These are phyloP conservation scores for Akanthomyces lecanii DNA, from an alignment of 2,329 filamentous ascomycete genomes.

Conservation along the genomic window DNA sequence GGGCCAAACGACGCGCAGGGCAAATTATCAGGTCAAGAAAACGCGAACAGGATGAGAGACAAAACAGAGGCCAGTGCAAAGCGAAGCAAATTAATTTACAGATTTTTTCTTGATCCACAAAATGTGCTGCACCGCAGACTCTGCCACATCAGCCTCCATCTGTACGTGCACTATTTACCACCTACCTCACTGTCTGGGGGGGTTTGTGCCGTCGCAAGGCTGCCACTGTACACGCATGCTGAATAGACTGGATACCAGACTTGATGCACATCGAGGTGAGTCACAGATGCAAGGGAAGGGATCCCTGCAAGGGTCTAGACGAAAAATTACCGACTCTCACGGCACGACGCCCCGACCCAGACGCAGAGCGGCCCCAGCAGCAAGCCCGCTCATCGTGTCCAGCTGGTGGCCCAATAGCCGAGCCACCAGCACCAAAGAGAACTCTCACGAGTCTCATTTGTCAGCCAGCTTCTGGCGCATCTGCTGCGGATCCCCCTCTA, in stretches of 20 bases:
- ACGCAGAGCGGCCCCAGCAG: background rate
- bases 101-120: background rate
- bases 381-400: background rate
- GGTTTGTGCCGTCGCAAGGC: background rate
- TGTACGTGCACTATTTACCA: background rate
- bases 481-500: background rate
- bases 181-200: background rate
- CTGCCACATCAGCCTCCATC: background rate
- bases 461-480: background rate
- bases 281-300: slow-evolving; percentile 1
- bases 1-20: background rate
- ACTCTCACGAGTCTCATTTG: slow-evolving; percentile 3
- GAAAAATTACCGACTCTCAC: background rate
- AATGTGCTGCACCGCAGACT: background rate
- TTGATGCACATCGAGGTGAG: background rate
- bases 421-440: background rate
- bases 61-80: background rate
- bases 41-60: background rate
- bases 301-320: background rate
- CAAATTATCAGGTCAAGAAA: background rate
- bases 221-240: slow-evolving; percentile 11
- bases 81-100: background rate
- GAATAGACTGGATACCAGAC: background rate
- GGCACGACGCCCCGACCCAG: background rate
- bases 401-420: background rate